Evolutionary conservation across 768 basidiomycete genomes (phyloP), one percentile per base, ranked within the genome.

Genomic region (Trametes maxima): DNA sequence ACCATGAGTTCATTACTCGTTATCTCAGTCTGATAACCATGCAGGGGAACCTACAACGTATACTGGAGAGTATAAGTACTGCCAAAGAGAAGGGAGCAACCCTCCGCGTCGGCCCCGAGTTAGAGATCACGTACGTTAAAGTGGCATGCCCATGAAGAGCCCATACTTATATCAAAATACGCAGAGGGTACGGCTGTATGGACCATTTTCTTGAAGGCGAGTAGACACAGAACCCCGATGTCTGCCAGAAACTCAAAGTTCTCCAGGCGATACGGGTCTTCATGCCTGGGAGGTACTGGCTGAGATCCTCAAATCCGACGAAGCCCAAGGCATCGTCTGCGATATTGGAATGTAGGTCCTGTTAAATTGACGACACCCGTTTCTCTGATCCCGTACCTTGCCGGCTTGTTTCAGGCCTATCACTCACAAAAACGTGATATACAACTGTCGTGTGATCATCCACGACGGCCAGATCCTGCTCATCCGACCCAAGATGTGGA

Each of bases 401-500:
- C 46, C 36, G n/a, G 7, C 7, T 10, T 37, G 14, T 19, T 39
- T 61, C n/a, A 99, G 96, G 96, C 96, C 97, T 1, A 84, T 99
- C 56, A 84, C 89, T 1, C 97, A 99, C 82, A 98, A 98, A 82
- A 98, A 97, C 72, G 94, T 95, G 48, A 95, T 90, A 65, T 98
- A 98, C 78, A 99, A 99, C 71, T 97, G 94, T 73, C 89, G 97
- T 19, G 81, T 98, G 37, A 88, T 98, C 72, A 85, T 95, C 44
- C 84, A 94, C 70, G 81, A 95, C 75, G 81, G 85, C 57, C 84
- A 92, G 76, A 95, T 99, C 61, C 76, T 98, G 0, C 85, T 98
- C 64, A 98, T 99, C 65, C 87, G 97, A 22, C 97, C 97, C 0
- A 99, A 98, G 79, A 95, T 99, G 95, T 99, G 97, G 97, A 80